Evolutionary conservation across 495 filamentous ascomycete genomes (phyloP), one percentile per base, ranked within the genome.

Genomic region (Aspergillus asperescens): DNA sequence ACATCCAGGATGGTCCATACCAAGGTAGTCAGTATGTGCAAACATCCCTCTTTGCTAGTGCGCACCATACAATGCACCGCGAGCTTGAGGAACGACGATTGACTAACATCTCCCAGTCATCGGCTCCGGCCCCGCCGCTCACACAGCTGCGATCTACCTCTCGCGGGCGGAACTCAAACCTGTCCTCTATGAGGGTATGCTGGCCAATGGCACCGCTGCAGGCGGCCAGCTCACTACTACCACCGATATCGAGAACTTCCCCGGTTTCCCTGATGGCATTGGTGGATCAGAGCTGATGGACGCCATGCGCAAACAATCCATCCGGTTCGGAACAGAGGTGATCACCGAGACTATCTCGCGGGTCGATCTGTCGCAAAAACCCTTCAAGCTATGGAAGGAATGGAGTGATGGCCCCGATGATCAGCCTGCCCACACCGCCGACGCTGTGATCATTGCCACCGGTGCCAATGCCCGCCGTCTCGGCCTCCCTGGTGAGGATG

Each of bases 171-270:
- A 98, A 68, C 75, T 98, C 57, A 56, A 70, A 81, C 87, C 93
- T 31, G 87, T 96, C 53, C 76, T 98, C 50, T 98, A 97, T 64
- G 93, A 98, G 76, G 93, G 93, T 54, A 95, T 97, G 78, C 84
- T 98, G 54, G 93, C 93, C 57, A 94, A 96, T 62, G 93, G 93
- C 60, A 93, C 94, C 67, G 93, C 93, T 5, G 86, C 93, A 42
- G 93, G 93, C 61, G 93, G 93, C 27, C 93, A 98, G 76, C 76
- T 98, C 50, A 98, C 93, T 20, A 98, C 93, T 31, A 98, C 93
- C 51, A 96, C 95, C 62, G 93, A 98, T 54, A 83, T 98, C 48
- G 93, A 98, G 78, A 98, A 98, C 75, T 98, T 83, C 73, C 93
- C 93, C 45, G 93, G 93, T 29, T 98, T 96, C 76, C 87, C 87